phyloP scores from a whole-genome alignment of 208 protist species.

The Trypanosoma brucei region DNA sequence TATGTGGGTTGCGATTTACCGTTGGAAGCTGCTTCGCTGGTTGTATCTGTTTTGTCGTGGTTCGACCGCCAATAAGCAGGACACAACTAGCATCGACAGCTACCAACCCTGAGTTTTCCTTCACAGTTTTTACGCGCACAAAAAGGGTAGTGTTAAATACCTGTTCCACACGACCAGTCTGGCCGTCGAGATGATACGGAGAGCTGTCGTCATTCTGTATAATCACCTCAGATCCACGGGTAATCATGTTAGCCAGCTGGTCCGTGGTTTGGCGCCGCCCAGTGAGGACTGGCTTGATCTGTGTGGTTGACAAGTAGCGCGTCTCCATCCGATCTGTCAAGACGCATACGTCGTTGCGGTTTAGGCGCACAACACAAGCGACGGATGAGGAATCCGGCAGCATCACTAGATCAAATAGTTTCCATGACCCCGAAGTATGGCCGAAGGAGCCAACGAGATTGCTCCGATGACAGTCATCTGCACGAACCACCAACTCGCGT shows the following conservation, averaged over 20 bases:
- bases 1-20: slow-evolving; percentile 41
- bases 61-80: slow-evolving; percentile 65
- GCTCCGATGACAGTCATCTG: slow-evolving; percentile 84
- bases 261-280: slow-evolving; percentile 63
- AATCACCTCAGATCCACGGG: slow-evolving; percentile 67
- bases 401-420: slow-evolving; percentile 82
- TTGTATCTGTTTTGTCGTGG: slow-evolving; percentile 43
- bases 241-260: slow-evolving; percentile 64
- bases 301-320: slow-evolving; percentile 56
- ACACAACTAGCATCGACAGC: slow-evolving; percentile 63
- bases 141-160: slow-evolving; percentile 81
- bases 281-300: slow-evolving; percentile 56
- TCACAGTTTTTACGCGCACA: slow-evolving; percentile 59
- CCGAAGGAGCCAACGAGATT: slow-evolving; percentile 61
- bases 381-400: slow-evolving; percentile 57
- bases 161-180: slow-evolving; percentile 81
- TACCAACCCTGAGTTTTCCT: slow-evolving; percentile 71
- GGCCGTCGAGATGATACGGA: slow-evolving; percentile 58
- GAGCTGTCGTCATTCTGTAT: slow-evolving; percentile 56
- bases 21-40: slow-evolving; percentile 41
- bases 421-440: slow-evolving; percentile 65
- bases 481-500: slow-evolving; percentile 65
- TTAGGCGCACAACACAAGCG: slow-evolving; percentile 73
- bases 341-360: slow-evolving; percentile 63
- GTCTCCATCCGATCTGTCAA: slow-evolving; percentile 79